Base-by-base conservation (phyloP, 2,329 filamentous ascomycete genomes). In the Grosmannia serpens region DNA sequence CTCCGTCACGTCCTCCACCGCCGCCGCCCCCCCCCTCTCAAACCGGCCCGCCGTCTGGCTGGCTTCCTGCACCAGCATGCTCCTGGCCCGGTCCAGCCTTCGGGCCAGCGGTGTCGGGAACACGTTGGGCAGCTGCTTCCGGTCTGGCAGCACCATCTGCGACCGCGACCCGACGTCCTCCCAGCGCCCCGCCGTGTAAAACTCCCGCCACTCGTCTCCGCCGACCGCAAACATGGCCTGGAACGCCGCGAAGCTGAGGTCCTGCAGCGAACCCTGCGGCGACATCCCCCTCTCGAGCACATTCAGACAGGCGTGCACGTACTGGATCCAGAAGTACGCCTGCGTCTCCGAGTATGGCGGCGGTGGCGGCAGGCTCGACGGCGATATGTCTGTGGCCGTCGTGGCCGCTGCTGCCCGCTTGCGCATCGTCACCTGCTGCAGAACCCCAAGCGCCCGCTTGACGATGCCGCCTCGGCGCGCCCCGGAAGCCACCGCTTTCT, bases 311-410 rank as follows among this genome's bases (percentile, higher is more conserved):
- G 22, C 35, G 20, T 55, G 53, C 15, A 55, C 24, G 22, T 44
- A 44, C 35, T 55, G 53, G 35, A 55, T 41, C 53, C 53, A 55
- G 17, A 55, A 55, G 31, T 55, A 55, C 22, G 53, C 53, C 38
- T 55, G 17, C 6, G 53, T 55, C 17, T 55, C 53, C 2, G 53
- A 55, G 35, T 55, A 55, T 26, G 47, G 47, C 1, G 53, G 33
- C 22, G 53, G 35, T 17, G 31, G 31, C 15, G 52, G 20, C 31
- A n/a, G 10, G 49, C 22, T 51, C 24, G 29, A 9, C 13, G 22
- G 13, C 17, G 47, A n/a, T 15, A 20, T 9, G 47, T 8, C 47
- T 13, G 24, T 29, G 20, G 20, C 20, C 17, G 3, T 10, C 5
- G 44, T 10, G 1, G 47, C 24, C n/a, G 53, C 24, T 10, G 53